Percentiles rank a stretch among this genome's conserved stretches.
phyloP scores from a whole-genome alignment of 2,329 filamentous ascomycete species.

The Pseudogymnoascus sp. region DNA sequence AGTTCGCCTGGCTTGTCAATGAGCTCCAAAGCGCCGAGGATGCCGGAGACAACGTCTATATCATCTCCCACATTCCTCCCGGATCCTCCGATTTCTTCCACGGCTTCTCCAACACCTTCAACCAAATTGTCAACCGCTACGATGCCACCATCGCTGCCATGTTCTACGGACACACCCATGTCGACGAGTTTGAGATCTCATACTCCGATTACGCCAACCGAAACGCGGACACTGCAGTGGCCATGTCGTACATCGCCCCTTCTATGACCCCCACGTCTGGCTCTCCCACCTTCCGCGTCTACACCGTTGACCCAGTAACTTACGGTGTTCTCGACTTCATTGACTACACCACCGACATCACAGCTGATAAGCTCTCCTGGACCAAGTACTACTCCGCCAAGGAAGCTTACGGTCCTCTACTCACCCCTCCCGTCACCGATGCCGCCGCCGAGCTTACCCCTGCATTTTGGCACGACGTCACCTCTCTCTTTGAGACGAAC shows the following conservation, averaged over 20 bases:
- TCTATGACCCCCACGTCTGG: constrained; percentile 29
- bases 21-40: constrained; percentile 33
- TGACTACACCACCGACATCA: constrained; percentile 26
- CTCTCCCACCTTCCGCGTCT: constrained; percentile 29
- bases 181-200: constrained; percentile 29
- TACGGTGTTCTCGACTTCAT: constrained; percentile 28
- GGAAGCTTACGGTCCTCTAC: constrained; percentile 25
- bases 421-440: constrained; percentile 36
- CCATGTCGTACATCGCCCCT: constrained; percentile 28
- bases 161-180: constrained; percentile 31
- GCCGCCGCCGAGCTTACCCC: constrained; percentile 42
- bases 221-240: constrained; percentile 21
- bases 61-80: constrained; percentile 30
- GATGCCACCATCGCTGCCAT: constrained; percentile 27
- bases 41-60: constrained; percentile 32
- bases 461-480: constrained; percentile 54
- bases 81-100: constrained; percentile 32
- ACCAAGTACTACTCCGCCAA: constrained; percentile 26
- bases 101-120: constrained; percentile 30
- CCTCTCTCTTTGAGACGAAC: constrained; percentile 39
- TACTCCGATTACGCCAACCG: constrained; percentile 26
- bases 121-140: constrained; percentile 27
- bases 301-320: constrained; percentile 29
- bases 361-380: constrained; percentile 23
- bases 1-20: constrained; percentile 32